Conservation (phyloP, 345 rosid species). For the Toxicodendron radicans region DNA sequence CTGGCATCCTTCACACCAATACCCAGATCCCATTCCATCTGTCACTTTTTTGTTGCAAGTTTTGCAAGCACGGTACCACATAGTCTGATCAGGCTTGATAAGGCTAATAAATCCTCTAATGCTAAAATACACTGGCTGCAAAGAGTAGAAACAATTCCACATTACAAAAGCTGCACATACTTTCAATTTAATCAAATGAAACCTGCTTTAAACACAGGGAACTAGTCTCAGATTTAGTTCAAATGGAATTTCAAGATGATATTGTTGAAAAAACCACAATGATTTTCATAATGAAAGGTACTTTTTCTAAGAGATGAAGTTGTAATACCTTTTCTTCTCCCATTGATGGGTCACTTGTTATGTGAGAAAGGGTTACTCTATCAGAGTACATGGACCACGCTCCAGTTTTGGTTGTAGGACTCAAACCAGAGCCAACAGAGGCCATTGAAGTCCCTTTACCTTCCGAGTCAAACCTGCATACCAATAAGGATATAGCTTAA, state of each 20-base stretch:
- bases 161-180: neutral
- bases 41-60: constrained; percentile 94
- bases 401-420: constrained; percentile 57
- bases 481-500: neutral
- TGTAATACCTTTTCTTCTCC: constrained; percentile 76
- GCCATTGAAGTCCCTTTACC: constrained; percentile 80
- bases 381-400: constrained; percentile 72
- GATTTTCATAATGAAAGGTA: neutral
- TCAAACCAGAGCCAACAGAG: constrained; percentile 61
- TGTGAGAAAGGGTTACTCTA: constrained; percentile 55
- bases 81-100: constrained; percentile 82
- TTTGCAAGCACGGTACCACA: constrained; percentile 98
- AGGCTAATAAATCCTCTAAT: constrained; percentile 66
- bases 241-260: neutral
- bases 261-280: neutral
- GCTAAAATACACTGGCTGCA: constrained; percentile 79
- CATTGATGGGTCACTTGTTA: constrained; percentile 60
- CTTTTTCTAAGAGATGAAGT: neutral
- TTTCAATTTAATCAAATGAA: constrained; percentile 1
- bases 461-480: constrained; percentile 77
- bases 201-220: neutral
- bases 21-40: constrained; percentile 81
- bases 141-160: constrained; percentile 9
- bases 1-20: constrained; percentile 98
- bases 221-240: neutral